A percentile compares a stretch with the other conserved stretches of the same genome.
phyloP scores from a whole-genome alignment of 2,329 filamentous ascomycete species.

The Sclerotinia minor region DNA sequence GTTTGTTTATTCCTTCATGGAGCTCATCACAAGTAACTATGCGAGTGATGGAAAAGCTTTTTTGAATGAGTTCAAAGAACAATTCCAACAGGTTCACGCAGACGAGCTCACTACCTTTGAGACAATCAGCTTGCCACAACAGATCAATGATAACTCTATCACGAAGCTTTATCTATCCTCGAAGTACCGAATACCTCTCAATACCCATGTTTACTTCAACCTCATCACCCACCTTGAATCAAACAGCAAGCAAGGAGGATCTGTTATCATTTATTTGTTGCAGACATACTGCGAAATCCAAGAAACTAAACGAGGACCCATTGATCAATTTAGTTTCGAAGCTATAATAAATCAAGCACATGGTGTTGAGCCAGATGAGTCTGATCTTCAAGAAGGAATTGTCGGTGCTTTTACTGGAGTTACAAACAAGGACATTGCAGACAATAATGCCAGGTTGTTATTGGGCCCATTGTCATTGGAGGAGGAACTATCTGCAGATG shows the following conservation, averaged over 20 bases:
- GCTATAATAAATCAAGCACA: slow-evolving; percentile 59
- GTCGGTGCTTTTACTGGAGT: slow-evolving; percentile 62
- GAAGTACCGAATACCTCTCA: slow-evolving; percentile 89
- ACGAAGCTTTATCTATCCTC: slow-evolving; percentile 80
- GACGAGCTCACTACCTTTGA: slow-evolving; percentile 79
- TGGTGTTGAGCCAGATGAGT: slow-evolving; percentile 59
- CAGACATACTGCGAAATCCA: slow-evolving; percentile 59
- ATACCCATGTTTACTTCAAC: slow-evolving; percentile 76
- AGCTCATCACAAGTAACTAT: slow-evolving; percentile 72
- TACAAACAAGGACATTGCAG: slow-evolving; percentile 60
- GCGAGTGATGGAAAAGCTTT: slow-evolving; percentile 72
- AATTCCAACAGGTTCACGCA: slow-evolving; percentile 75
- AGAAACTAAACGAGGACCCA: slow-evolving; percentile 59
- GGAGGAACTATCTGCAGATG: slow-evolving; percentile 75
- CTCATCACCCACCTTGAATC: slow-evolving; percentile 86
- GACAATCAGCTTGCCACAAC: slow-evolving; percentile 72
- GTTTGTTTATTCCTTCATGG: slow-evolving; percentile 90
- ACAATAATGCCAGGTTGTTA: slow-evolving; percentile 60
- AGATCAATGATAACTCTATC: slow-evolving; percentile 74
- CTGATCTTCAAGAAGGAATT: slow-evolving; percentile 62
- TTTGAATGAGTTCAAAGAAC: slow-evolving; percentile 63
- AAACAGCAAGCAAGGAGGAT: slow-evolving; percentile 79
- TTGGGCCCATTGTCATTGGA: slow-evolving; percentile 86
- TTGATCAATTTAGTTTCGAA: slow-evolving; percentile 64
- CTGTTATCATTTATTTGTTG: slow-evolving; percentile 74